Percentiles rank a stretch among this genome's conserved stretches.
Evolutionary conservation across 345 rosid genomes (phyloP).

Genomic region (Syzygium aromaticum): DNA sequence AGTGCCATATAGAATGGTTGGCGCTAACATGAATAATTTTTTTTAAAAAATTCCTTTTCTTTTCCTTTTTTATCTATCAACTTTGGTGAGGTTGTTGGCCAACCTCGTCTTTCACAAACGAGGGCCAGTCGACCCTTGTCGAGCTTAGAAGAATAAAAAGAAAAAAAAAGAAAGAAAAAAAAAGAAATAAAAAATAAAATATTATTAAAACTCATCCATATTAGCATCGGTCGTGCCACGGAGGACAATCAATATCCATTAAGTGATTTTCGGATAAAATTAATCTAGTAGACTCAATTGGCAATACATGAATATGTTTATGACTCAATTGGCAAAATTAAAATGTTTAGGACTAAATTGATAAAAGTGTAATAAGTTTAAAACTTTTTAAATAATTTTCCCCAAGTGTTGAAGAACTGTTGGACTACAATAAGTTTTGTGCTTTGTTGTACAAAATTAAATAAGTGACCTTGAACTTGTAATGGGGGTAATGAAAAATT

Average conservation of each 20-base stretch:
- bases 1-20: rapidly evolving
- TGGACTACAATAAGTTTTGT: rapidly evolving
- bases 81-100: rapidly evolving
- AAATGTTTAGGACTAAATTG: too few relatives aligned
- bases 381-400: neutral
- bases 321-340: too few relatives aligned
- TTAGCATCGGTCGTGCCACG: rapidly evolving
- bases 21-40: neutral
- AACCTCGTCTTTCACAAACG: rapidly evolving
- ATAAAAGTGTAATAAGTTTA: neutral
- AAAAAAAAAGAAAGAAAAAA: neutral
- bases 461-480: neutral
- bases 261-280: rapidly evolving
- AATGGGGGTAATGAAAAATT: neutral
- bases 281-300: rapidly evolving
- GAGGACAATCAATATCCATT: rapidly evolving
- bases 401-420: too few relatives aligned
- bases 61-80: neutral
- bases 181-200: too few relatives aligned
- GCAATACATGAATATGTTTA: too few relatives aligned
- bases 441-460: neutral
- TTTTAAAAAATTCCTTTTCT: too few relatives aligned
- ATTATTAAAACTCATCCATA: rapidly evolving
- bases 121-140: too few relatives aligned
- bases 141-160: too few relatives aligned